Conservation (phyloP, 1,284 basidiomycete species). For the Malassezia equina region DNA sequence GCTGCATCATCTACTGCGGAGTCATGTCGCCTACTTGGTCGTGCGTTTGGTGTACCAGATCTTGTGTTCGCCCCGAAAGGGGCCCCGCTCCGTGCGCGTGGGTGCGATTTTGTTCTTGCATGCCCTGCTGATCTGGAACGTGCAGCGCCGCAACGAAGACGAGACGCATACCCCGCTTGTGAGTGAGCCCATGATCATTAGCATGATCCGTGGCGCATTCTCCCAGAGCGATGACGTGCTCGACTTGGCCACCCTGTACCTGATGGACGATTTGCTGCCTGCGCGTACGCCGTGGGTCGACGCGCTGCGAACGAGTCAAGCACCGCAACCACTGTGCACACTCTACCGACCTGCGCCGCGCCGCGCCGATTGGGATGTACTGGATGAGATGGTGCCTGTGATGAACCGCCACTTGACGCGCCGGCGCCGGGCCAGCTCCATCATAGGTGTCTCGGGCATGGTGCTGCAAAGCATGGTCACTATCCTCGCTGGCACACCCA, state of each 20-base stretch:
- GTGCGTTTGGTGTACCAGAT: slow-evolving; percentile 29
- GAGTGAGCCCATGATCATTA: slow-evolving; percentile 30
- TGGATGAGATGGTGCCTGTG: slow-evolving; percentile 33
- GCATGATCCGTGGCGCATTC: slow-evolving; percentile 36
- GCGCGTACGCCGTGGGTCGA: not conserved
- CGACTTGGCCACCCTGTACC: slow-evolving; percentile 31
- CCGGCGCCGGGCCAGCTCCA: not conserved
- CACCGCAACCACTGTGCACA: slow-evolving; percentile 12
- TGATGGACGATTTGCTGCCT: slow-evolving; percentile 18
- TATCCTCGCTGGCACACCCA: slow-evolving; percentile 18
- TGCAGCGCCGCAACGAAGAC: slow-evolving; percentile 24
- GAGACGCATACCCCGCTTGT: slow-evolving; percentile 20
- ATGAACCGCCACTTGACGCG: slow-evolving; percentile 28
- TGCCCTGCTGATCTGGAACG: slow-evolving; percentile 25
- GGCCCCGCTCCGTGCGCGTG: slow-evolving; percentile 26
- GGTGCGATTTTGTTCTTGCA: slow-evolving; percentile 41
- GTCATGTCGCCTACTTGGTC: slow-evolving; percentile 40
- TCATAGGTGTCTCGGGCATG: slow-evolving; percentile 20
- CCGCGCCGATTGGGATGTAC: slow-evolving; percentile 36
- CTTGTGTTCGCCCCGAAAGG: slow-evolving; percentile 14
- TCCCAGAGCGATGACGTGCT: slow-evolving; percentile 35
- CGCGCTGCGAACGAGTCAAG: not conserved
- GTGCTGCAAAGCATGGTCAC: slow-evolving; percentile 22
- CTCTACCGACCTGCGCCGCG: slow-evolving; percentile 6
- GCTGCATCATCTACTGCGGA: slow-evolving; percentile 35